A percentile compares a stretch with the other conserved stretches of the same genome.
Conservation (phyloP, 2,329 filamentous ascomycete genomes). For the Ceratocystis destructans region DNA sequence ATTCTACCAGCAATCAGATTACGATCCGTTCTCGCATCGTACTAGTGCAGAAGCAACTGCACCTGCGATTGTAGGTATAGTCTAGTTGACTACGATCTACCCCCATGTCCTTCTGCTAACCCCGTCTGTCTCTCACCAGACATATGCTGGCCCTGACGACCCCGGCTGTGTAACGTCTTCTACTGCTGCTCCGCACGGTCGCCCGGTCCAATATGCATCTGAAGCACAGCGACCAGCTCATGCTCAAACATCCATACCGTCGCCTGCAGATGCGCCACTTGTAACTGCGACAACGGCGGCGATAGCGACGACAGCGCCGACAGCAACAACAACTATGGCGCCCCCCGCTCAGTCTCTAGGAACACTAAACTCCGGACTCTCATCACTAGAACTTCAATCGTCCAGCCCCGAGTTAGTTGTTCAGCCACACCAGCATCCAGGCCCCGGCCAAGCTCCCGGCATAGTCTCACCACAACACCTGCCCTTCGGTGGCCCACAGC, state of each 20-base stretch:
- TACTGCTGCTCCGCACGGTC: neutral
- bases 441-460: neutral
- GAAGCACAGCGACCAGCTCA: neutral
- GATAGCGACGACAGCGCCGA: neutral
- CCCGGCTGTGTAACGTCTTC: neutral
- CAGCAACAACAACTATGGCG: neutral
- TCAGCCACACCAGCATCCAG: neutral
- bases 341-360: neutral
- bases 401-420: conserved; percentile 1
- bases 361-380: neutral
- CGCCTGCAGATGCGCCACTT: too few relatives aligned
- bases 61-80: conserved; percentile 6
- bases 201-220: neutral
- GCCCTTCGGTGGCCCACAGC: neutral
- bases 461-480: neutral
- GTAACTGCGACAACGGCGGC: too few relatives aligned
- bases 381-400: neutral
- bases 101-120: conserved; percentile 7
- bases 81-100: neutral
- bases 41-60: neutral
- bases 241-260: too few relatives aligned
- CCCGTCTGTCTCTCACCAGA: neutral
- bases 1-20: conserved; percentile 15
- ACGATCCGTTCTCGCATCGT: conserved; percentile 15
- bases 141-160: conserved; percentile 1